Evolutionary conservation across 2,329 filamentous ascomycete genomes (phyloP), one percentile per base, ranked within the genome.

Genomic region (Zymoseptoria ardabiliae): DNA sequence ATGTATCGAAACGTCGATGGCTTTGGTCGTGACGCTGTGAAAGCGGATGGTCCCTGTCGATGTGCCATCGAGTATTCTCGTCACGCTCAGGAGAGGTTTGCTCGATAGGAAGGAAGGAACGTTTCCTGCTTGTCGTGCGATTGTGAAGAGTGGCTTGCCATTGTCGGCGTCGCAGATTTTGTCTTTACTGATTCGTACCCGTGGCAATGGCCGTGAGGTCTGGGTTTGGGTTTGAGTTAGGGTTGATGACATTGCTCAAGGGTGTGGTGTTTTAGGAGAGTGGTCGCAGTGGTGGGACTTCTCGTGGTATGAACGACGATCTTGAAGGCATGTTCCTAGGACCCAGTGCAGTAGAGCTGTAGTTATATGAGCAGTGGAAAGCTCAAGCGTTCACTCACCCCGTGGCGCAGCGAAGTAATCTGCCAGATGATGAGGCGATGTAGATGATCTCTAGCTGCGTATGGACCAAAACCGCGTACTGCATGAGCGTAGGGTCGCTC

Each of bases 11-110:
- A 69, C 45, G 8, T 65, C 60, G 45, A 68, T 65, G 13, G 54
- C 56, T 30, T 55, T 62, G 7, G 56, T 61, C 4, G 61, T 59
- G n/a, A 65, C 45, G 11, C 48, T 53, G 55, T 67, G 61, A 53
- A 67, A 68, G 9, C 63, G 60, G 3, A 69, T 63, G 2, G 56
- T 63, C 3, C 65, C 67, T 49, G 68, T 57, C 2, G 57, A 41
- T 1, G 48, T 21, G 25, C 54, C 51, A 13, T 60, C 62, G 9
- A 52, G 53, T 2, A 58, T 57, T 19, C 58, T 57, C 10, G 58
- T 64, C 2, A 68, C 50, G 2, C 55, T 63, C 5, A 69, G 45
- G 6, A 65, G 54, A 1, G 66, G 61, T 53, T 66, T 66, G 17
- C 54, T 63, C 20, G 65, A 66, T 13, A 65, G 58, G 54, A 65